Base-by-base conservation (phyloP, 768 basidiomycete genomes). In the Mycena vitilis region DNA sequence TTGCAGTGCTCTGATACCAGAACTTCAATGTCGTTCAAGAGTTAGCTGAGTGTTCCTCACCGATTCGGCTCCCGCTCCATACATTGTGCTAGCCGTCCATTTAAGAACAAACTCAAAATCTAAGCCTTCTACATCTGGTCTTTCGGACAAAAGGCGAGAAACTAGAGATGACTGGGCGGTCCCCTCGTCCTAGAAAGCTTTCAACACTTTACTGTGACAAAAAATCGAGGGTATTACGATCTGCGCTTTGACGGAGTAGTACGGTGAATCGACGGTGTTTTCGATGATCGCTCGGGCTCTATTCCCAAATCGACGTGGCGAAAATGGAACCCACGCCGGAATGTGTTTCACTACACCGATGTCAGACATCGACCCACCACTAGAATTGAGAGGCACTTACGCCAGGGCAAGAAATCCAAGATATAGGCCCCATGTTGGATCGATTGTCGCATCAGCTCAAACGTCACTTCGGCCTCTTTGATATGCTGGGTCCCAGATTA, bases 151-250 rank as follows among this genome's bases (percentile, higher is more conserved):
- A 5, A 58, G 53, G 47, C 18, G 12, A 3, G 53, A 10, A 11
- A 64, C 63, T 11, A 70, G 22, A 40, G 70, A 38, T 15, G 71
- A 68, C 20, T 54, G 44, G 5, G 66, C 71, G 16, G 38, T 68
- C 18, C 70, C 71, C 20, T 8, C 59, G 20, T 36, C 36, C 56
- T 65, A 72, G 10, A 40, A 40, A 40, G n/a, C n/a, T n/a, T n/a
- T n/a, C n/a, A n/a, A n/a, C n/a, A n/a, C n/a, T n/a, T n/a, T 40
- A 40, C 38, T 40, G 38, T 40, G 6, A 40, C 8, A 40, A 40
- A 40, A 2, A 62, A 56, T 61, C 10, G n/a, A n/a, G n/a, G n/a
- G n/a, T n/a, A n/a, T n/a, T 18, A 72, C 76, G 68, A 75, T 69
- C 49, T 73, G 36, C 23, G 58, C 37, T 18, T 67, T 57, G 8